These are phyloP conservation scores for Castanopsis chinensis DNA, from an alignment of 306 rosid genomes.

Conservation along the genomic window DNA sequence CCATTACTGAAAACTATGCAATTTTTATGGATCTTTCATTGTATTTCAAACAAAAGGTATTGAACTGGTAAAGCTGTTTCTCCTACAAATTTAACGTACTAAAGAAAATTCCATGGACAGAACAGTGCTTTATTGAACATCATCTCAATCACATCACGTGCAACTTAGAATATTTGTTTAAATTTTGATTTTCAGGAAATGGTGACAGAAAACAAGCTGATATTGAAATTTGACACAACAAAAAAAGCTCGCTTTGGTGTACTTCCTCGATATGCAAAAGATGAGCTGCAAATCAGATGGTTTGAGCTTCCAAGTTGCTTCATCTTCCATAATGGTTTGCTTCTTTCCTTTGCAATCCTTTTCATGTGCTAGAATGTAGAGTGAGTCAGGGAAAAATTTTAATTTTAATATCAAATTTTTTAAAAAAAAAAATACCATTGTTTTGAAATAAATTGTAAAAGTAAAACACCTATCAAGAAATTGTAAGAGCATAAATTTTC, in stretches of 20 bases:
- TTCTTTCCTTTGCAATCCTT: neutral
- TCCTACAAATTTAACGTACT: conserved; percentile 2
- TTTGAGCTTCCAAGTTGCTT: conserved; percentile 97
- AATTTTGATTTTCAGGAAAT: conserved; percentile 68
- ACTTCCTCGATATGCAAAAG: conserved; percentile 89
- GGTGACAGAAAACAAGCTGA: conserved; percentile 83
- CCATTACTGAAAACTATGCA: conserved; percentile 87
- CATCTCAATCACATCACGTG: conserved; percentile 4
- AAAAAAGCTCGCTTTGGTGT: conserved; percentile 92
- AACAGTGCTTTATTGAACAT: neutral
- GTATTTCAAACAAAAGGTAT: conserved; percentile 82
- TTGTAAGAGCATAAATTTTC: no score
- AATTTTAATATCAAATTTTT: neutral
- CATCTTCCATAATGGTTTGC: conserved; percentile 88
- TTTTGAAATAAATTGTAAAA: no score
- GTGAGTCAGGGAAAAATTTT: neutral
- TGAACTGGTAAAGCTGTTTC: conserved; percentile 2
- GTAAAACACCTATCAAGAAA: no score
- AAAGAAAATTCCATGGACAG: neutral
- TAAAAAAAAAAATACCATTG: no score
- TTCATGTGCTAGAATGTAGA: neutral
- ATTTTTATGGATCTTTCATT: conserved; percentile 92
- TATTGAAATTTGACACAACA: conserved; percentile 74
- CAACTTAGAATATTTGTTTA: conserved; percentile 15
- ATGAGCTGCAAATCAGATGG: conserved; percentile 81